These are phyloP conservation scores for Chondrus crispus DNA, from an alignment of 23 red algal genomes.

Conservation along the genomic window DNA sequence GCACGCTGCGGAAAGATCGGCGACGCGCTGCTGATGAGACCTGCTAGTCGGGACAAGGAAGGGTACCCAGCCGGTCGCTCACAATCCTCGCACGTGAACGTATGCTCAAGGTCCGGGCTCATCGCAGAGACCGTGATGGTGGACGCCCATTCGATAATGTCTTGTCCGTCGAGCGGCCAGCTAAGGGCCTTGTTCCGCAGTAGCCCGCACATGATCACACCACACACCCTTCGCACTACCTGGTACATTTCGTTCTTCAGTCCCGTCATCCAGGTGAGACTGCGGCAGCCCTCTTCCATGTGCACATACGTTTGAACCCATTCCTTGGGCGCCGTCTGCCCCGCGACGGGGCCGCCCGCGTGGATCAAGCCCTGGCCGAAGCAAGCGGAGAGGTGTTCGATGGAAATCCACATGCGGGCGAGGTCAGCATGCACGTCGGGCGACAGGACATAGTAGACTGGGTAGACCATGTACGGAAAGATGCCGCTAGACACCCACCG, in stretches of 20 bases:
- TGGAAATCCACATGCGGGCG: constrained; percentile 23
- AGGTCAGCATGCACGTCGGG: not conserved
- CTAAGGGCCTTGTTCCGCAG: constrained; percentile 2
- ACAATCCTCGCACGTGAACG: constrained; percentile 12
- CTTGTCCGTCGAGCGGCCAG: constrained; percentile 8
- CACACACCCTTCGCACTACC: not conserved
- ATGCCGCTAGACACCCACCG: constrained; percentile 4
- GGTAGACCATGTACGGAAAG: constrained; percentile 8
- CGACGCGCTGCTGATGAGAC: not conserved
- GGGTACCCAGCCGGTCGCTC: not conserved
- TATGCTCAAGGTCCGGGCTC: not conserved
- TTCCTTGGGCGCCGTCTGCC: not conserved
- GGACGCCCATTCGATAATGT: constrained; percentile 21
- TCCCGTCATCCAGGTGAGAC: constrained; percentile 10
- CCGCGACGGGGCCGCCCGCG: not conserved
- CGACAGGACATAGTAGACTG: not conserved
- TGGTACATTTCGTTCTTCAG: no score
- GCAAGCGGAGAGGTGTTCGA: constrained; percentile 10
- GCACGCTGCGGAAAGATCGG: no score
- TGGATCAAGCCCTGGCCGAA: constrained; percentile 17
- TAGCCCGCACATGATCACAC: constrained; percentile 21
- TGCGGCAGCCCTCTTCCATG: no score
- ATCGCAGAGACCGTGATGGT: not conserved
- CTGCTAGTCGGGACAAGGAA: not conserved
- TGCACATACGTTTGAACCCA: not conserved